These are phyloP conservation scores for Lentinula detonsa DNA, from an alignment of 768 basidiomycete genomes.

Conservation along the genomic window DNA sequence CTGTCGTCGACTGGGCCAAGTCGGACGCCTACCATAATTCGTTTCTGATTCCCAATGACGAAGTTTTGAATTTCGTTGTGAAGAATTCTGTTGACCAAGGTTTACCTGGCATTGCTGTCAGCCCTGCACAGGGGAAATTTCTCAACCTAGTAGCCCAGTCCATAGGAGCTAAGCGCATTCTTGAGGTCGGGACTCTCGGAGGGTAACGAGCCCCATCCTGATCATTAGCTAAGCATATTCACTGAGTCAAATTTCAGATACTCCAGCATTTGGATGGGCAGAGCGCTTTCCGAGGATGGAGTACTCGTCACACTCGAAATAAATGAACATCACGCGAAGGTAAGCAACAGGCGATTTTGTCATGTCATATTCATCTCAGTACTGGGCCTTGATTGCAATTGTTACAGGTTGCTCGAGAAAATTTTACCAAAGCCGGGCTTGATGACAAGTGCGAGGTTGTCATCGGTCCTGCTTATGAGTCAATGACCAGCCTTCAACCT, in stretches of 20 bases:
- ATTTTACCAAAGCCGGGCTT: constrained; percentile 50
- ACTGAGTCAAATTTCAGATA: constrained; percentile 21
- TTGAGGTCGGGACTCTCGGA: constrained; percentile 51
- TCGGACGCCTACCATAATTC: constrained; percentile 24
- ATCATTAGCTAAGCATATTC: not conserved
- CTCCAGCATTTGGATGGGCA: constrained; percentile 38
- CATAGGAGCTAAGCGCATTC: constrained; percentile 38
- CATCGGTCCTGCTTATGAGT: constrained; percentile 46
- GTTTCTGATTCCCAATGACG: constrained; percentile 28
- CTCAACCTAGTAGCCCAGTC: constrained; percentile 34
- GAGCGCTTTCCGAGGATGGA: constrained; percentile 44
- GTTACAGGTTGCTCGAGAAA: constrained; percentile 48
- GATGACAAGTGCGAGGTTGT: constrained; percentile 41
- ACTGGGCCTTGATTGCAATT: not conserved
- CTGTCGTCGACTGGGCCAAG: constrained; percentile 2
- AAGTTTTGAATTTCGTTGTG: constrained; percentile 20
- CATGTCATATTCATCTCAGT: not conserved
- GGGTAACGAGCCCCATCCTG: constrained; percentile 24
- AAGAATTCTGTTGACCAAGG: constrained; percentile 25
- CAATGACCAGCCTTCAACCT: constrained; percentile 40
- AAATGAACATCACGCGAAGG: constrained; percentile 38
- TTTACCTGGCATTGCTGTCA: constrained; percentile 29
- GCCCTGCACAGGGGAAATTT: constrained; percentile 37
- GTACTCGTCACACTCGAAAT: constrained; percentile 45
- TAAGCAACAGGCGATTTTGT: constrained; percentile 12